Conservation (phyloP, 2,329 filamentous ascomycete genomes). For the Colletotrichum sojae region DNA sequence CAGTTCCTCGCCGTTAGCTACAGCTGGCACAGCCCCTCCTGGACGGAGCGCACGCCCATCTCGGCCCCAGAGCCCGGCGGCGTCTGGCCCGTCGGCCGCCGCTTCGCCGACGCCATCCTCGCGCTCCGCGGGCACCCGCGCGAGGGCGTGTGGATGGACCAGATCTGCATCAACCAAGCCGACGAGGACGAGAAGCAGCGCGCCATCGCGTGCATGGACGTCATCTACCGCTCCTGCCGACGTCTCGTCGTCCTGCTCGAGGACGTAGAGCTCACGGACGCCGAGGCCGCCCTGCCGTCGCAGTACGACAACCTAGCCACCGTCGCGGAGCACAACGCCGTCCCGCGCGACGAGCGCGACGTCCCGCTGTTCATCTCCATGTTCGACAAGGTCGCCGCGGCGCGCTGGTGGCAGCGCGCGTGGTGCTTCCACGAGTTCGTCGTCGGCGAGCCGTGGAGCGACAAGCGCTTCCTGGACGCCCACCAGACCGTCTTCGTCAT, state of each 20-base stretch:
- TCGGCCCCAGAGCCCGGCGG: conserved; percentile 5
- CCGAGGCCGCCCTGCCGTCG: not conserved
- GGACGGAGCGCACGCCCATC: conserved; percentile 1
- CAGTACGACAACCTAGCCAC: not conserved
- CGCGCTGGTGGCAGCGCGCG: conserved; percentile 33
- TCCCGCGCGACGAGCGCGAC: not conserved
- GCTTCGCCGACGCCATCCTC: conserved; percentile 16
- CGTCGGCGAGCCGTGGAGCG: conserved; percentile 26
- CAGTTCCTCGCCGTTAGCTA: conserved; percentile 28
- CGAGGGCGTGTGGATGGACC: conserved; percentile 52
- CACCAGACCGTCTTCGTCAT: conserved; percentile 30
- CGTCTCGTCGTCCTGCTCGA: conserved; percentile 25
- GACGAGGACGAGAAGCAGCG: conserved; percentile 49
- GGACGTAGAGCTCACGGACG: conserved; percentile 19
- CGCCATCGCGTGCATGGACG: conserved; percentile 27
- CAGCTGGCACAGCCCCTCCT: conserved; percentile 21
- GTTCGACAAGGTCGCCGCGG: conserved; percentile 20
- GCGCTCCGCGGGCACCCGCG: not conserved
- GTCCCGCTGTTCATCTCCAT: not conserved
- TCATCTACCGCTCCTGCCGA: conserved; percentile 24
- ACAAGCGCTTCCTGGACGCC: conserved; percentile 9
- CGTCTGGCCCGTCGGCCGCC: conserved; percentile 21
- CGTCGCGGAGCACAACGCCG: not conserved
- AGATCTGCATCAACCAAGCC: conserved; percentile 57
- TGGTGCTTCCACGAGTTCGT: conserved; percentile 35